Percentiles rank a stretch among this genome's conserved stretches.
phyloP scores from a whole-genome alignment of 2,329 filamentous ascomycete genomes.

The Hymenoscyphus fructigenus region DNA sequence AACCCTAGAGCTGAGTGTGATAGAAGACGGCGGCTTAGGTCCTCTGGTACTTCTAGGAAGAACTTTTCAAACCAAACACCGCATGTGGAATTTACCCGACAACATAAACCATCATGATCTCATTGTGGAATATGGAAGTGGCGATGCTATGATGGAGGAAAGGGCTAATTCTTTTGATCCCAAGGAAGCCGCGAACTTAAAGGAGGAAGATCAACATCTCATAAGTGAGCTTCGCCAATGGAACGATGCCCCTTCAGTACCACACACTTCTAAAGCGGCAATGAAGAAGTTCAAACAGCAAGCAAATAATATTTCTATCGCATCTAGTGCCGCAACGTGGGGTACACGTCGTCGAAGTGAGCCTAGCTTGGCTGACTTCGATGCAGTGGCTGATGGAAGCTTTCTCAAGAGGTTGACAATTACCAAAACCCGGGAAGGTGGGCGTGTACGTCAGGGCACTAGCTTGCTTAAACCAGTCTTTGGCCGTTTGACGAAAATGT shows the following conservation, averaged over 20 bases:
- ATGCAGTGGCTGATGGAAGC: constrained; percentile 59
- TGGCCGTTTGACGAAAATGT: constrained; percentile 30
- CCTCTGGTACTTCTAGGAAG: no score
- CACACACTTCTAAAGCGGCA: constrained; percentile 47
- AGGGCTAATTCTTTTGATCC: no score
- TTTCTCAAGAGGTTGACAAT: constrained; percentile 63
- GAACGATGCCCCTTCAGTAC: constrained; percentile 40
- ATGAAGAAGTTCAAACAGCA: constrained; percentile 46
- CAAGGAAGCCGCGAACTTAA: constrained; percentile 21
- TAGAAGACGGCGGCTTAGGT: no score
- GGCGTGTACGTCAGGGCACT: constrained; percentile 45
- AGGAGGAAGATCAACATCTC: constrained; percentile 28
- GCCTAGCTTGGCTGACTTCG: constrained; percentile 56
- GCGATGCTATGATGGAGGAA: no score
- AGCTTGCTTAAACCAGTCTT: constrained; percentile 51
- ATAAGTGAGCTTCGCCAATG: constrained; percentile 34
- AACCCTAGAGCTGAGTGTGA: no score
- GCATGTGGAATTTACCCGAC: no score
- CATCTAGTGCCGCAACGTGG: constrained; percentile 66
- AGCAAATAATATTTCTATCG: constrained; percentile 52
- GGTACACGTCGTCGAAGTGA: constrained; percentile 67
- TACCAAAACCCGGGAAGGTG: constrained; percentile 42
- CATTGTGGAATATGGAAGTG: no score
- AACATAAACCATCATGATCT: no score
- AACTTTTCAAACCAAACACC: no score